Percentiles rank a stretch among this genome's conserved stretches.
Conservation (phyloP, 2,329 filamentous ascomycete genomes). For the Arthrobotrys megalospora region DNA sequence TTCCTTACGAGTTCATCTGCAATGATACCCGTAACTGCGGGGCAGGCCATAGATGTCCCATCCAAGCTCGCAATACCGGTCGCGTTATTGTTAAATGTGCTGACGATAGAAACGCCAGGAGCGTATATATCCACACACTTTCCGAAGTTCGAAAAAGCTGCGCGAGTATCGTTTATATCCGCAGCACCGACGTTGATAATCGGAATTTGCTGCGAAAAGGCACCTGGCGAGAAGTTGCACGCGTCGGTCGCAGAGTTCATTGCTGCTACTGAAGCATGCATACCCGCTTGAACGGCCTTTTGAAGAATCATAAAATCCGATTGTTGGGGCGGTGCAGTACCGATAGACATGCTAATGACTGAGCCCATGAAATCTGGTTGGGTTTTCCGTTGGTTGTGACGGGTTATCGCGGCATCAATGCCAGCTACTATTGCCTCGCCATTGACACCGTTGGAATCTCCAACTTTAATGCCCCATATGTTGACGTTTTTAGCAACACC, state of each 20-base stretch:
- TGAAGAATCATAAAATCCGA: slow-evolving; percentile 38
- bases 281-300: slow-evolving; percentile 65
- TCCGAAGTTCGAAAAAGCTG: slow-evolving; percentile 69
- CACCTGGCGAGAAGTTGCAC: slow-evolving; percentile 66
- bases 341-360: slow-evolving; percentile 74
- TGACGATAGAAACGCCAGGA: slow-evolving; percentile 72
- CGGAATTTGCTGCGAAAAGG: slow-evolving; percentile 67
- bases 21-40: slow-evolving; percentile 65
- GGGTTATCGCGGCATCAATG: slow-evolving; percentile 68
- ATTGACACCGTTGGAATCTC: slow-evolving; percentile 66
- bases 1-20: slow-evolving; percentile 62
- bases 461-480: slow-evolving; percentile 70
- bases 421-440: slow-evolving; percentile 66
- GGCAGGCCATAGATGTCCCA: slow-evolving; percentile 71
- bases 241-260: slow-evolving; percentile 66
- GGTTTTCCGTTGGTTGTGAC: slow-evolving; percentile 68
- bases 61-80: slow-evolving; percentile 70
- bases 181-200: slow-evolving; percentile 68
- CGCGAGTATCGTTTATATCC: slow-evolving; percentile 65
- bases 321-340: slow-evolving; percentile 66
- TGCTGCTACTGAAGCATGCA: slow-evolving; percentile 68
- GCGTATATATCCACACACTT: slow-evolving; percentile 73
- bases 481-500: slow-evolving; percentile 70
- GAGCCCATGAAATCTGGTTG: slow-evolving; percentile 66
- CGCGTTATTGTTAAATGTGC: slow-evolving; percentile 71